Base-by-base conservation (phyloP, 2,329 filamentous ascomycete species). In the Diplodia scrobiculata region DNA sequence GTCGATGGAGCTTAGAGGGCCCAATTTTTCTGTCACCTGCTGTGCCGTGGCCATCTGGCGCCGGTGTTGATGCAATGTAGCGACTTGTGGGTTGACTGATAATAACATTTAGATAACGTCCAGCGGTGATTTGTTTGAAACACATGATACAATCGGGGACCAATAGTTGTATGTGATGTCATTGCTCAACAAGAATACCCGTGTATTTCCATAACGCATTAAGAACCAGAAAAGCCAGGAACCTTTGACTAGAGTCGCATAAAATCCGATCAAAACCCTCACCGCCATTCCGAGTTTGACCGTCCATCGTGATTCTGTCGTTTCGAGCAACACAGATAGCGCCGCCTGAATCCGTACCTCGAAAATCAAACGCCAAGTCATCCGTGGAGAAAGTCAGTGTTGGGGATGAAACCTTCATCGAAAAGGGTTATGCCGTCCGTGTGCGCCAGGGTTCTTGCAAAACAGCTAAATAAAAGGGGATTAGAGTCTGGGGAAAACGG, bases 401-500 rank as follows among this genome's bases (percentile, higher is more conserved):
- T 62, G 41, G n/a, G 29, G 32, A 36, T 29, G 14, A 50, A 36
- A 50, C 5, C 41, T 62, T 27, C 29, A 50, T 50, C 21, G 10
- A 60, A 48, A 48, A 7, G 45, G 45, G 58, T 50, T 36, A 62
- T 62, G 45, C 58, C 27, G n/a, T 48, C 55, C 55, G 10, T 62
- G 58, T 50, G 48, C 58, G 58, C 58, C 58, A 36, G 45, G 25
- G 34, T 21, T 36, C 27, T 25, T 62, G 41, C 29, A 62, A 50
- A 17, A 5, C 17, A 27, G 14, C 19, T 11, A 34, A 60, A 48
- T 9, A 45, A 36, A 62, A 62, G 25, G 25, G 3, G 21, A 59
- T 48, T 38, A n/a, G 21, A 59, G 54, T 29, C 36, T 29, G 13
- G 1, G 17, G 5, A 19, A 38, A 10, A 32, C 25, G 21, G 45